Base-by-base conservation (phyloP, 164 flowering plant species). In the Vitis amurensis region DNA sequence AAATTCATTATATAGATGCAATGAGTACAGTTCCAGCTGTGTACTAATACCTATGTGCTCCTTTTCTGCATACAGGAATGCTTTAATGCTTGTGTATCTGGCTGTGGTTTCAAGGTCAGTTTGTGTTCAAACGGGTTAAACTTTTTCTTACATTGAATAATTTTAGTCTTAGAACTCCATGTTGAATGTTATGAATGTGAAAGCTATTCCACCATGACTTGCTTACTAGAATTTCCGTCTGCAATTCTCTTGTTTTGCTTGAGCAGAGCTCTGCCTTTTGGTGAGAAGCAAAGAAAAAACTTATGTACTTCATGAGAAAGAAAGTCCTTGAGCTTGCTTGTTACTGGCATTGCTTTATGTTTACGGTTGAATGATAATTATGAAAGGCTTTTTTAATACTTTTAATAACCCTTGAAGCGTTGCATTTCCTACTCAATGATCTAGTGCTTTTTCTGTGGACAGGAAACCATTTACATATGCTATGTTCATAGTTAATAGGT, bases 91-190 rank as follows among this genome's bases (percentile, higher is more conserved):
- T 93, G 96, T 81, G 87, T 85, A 53, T 73, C 98, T 52, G 96
- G 98, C 63, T 93, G 96, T 70, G 98, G 94, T 69, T 93, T 73
- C 74, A 93, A 88, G 97, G 97, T 91, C 49, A 71, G 87, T 80
- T 59, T 80, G 11, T 68, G 61, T 69, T 67, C 23, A 8, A 14
- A 17, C 17, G 10, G 29, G 10, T 47, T 69, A 56, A 48, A 10
- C 50, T 19, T 52, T 37, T 61, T 23, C 27, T 67, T 77, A 44
- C 53, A 37, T 27, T 47, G 29, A 14, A 12, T 55, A 55, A 23
- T 23, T 59, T 68, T 23, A 17, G 10, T 12, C 50, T 27, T 37
- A 27, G 12, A 55, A 53, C 15, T n/a, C 50, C 12, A 16, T 57
- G 62, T 16, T 14, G 51, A 12, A 30, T 16, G 9, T 37, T 29